Conservation (phyloP, 257 asterid species). For the Craterostigma plantagineum region DNA sequence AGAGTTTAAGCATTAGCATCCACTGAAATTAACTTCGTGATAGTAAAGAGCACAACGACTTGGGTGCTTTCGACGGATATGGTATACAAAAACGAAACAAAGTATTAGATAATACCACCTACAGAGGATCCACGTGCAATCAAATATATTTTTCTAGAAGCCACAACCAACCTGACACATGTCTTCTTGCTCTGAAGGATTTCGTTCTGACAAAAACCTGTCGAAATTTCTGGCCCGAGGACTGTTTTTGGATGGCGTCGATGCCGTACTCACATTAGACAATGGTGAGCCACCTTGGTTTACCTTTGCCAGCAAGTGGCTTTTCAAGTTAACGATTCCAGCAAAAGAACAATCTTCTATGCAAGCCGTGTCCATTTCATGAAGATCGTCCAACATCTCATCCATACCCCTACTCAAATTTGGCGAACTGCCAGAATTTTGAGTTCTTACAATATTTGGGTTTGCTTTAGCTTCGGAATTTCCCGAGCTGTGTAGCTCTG, state of each 20-base stretch:
- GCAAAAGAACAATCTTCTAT: slow-evolving; percentile 56
- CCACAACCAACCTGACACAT: no score
- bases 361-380: slow-evolving; percentile 95
- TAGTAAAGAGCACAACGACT: no score
- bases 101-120: no score
- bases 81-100: no score
- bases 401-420: slow-evolving; percentile 67
- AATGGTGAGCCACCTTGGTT: slow-evolving; percentile 73
- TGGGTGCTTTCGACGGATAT: no score
- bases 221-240: slow-evolving; percentile 76
- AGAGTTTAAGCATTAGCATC: no score
- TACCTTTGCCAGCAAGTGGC: slow-evolving; percentile 50
- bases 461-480: slow-evolving; percentile 32
- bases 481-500: slow-evolving; percentile 41
- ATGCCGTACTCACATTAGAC: slow-evolving; percentile 77
- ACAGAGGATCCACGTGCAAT: no score
- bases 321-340: slow-evolving; percentile 24
- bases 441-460: slow-evolving; percentile 36
- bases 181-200: slow-evolving; percentile 58
- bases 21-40: no score
- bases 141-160: no score
- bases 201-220: slow-evolving; percentile 53
- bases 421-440: slow-evolving; percentile 57
- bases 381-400: slow-evolving; percentile 94
- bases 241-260: slow-evolving; percentile 74